These are phyloP conservation scores for Colletotrichum limetticola DNA, from an alignment of 2,329 filamentous ascomycete genomes.

Conservation along the genomic window DNA sequence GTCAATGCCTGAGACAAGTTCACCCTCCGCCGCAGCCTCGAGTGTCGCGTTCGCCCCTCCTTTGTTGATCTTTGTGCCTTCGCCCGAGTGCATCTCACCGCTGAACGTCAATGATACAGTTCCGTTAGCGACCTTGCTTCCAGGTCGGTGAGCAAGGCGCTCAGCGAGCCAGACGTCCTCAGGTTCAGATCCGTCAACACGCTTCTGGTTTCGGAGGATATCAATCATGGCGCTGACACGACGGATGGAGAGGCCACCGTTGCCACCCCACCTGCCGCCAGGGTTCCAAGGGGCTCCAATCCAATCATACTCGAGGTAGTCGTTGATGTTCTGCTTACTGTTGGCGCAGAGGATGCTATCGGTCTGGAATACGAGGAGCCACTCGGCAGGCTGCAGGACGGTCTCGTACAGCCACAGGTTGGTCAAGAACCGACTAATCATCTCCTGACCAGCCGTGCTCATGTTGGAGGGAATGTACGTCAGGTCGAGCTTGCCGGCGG, in stretches of 20 bases:
- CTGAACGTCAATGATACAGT: constrained; percentile 60
- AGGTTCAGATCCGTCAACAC: constrained; percentile 55
- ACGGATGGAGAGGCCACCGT: constrained; percentile 63
- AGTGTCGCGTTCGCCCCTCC: constrained; percentile 39
- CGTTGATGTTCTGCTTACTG: constrained; percentile 56
- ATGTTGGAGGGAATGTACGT: constrained; percentile 63
- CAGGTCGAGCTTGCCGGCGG: constrained; percentile 59
- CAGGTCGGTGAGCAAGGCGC: constrained; percentile 60
- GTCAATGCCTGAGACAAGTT: constrained; percentile 55
- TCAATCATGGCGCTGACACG: constrained; percentile 64
- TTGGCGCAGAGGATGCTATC: constrained; percentile 68
- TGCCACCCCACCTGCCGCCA: constrained; percentile 56
- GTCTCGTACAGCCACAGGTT: constrained; percentile 62
- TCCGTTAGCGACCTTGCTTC: constrained; percentile 62
- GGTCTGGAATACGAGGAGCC: constrained; percentile 64
- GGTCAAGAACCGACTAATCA: constrained; percentile 64
- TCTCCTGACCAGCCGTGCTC: constrained; percentile 61
- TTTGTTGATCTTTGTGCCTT: constrained; percentile 37
- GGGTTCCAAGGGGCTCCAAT: constrained; percentile 62
- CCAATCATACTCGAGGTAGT: constrained; percentile 65
- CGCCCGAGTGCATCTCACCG: constrained; percentile 58
- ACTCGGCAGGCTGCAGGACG: constrained; percentile 61
- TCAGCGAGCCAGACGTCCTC: constrained; percentile 68
- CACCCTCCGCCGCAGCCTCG: constrained; percentile 43
- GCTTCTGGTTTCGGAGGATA: constrained; percentile 59